A percentile compares a stretch with the other conserved stretches of the same genome.
Evolutionary conservation across 108 stramenopile species (phyloP).

Genomic region (Conticribra weissflogii): DNA sequence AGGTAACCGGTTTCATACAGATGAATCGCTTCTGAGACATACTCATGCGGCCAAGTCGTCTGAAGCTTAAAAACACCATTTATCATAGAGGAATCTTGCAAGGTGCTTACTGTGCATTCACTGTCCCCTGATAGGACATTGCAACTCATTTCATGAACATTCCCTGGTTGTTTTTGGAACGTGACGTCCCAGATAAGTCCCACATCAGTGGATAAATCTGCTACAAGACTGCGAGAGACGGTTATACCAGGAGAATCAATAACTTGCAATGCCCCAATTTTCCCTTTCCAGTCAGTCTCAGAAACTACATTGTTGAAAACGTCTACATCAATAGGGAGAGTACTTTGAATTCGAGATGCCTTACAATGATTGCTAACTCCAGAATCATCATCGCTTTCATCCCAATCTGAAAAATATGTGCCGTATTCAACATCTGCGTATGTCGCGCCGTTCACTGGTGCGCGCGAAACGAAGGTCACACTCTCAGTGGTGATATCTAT

Average conservation of each 20-base stretch:
- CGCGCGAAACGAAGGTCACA: constrained; percentile 25
- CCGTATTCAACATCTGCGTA: constrained; percentile 74
- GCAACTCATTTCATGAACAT: constrained; percentile 55
- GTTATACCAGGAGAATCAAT: constrained; percentile 50
- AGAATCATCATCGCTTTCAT: constrained; percentile 45
- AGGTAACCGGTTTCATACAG: constrained; percentile 35
- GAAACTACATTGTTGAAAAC: constrained; percentile 26
- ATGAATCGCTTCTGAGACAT: constrained; percentile 39
- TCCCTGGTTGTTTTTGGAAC: constrained; percentile 56
- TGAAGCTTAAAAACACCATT: constrained; percentile 51
- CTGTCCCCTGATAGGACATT: constrained; percentile 29
- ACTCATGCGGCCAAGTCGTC: constrained; percentile 67
- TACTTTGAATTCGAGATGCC: constrained; percentile 34
- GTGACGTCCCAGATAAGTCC: constrained; percentile 60
- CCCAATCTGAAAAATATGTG: constrained; percentile 71
- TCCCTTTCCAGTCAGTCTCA: constrained; percentile 46
- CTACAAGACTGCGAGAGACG: constrained; percentile 36
- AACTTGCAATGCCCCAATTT: constrained; percentile 46
- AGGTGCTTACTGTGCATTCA: constrained; percentile 39
- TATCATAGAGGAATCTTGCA: constrained; percentile 51
- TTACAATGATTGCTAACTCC: constrained; percentile 65
- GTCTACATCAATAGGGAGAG: constrained; percentile 46
- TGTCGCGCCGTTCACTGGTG: constrained; percentile 33
- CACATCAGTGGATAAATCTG: constrained; percentile 36
- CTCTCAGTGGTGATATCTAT: constrained; percentile 29